Evolutionary conservation across 257 asterid genomes (phyloP), one percentile per base, ranked within the genome.

Genomic region (Ballota nigra): DNA sequence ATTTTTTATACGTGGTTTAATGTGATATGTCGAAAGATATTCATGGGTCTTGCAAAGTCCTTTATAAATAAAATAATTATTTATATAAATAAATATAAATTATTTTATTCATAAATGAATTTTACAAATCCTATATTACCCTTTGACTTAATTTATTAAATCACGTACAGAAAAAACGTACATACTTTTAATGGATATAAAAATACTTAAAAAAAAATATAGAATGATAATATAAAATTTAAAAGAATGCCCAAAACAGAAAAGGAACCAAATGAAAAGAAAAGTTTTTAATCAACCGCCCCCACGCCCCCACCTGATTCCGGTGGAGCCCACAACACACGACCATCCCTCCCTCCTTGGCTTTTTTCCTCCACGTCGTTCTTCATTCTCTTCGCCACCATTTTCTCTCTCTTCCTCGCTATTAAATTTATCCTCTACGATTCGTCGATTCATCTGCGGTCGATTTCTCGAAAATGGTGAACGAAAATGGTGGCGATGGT

Each of bases 381-480:
- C 84, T 67, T 51, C 63, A 67, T 71, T 71, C 72, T 12, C 70
- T 10, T 65, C 76, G 66, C 76, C 78, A 71, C 51, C 63, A 47
- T 22, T 53, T 13, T 57, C 63, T 6, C 22, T 51, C 75, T 20
- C 71, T 41, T 52, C 8, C 4, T 13, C 45, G 51, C 71, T 43
- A 1, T 40, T 47, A 4, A n/a, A 29, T 43, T 71, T 20, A 34
- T 65, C 16, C 47, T 15, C 56, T 45, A 64, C 18, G 72, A 79
- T 71, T 59, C 40, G 18, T 75, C 28, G 80, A 79, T 79, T 58
- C 80, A 43, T 66, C 67, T 38, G 69, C 53, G 62, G 66, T 10
- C 80, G 68, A 28, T 76, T 76, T 66, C 72, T 77, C 57, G 62
- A 62, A 29, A 64, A 88, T 88, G 90, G 78, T 75, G 83, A 78